Conservation (phyloP, 768 basidiomycete genomes). For the Phaffia australis region DNA sequence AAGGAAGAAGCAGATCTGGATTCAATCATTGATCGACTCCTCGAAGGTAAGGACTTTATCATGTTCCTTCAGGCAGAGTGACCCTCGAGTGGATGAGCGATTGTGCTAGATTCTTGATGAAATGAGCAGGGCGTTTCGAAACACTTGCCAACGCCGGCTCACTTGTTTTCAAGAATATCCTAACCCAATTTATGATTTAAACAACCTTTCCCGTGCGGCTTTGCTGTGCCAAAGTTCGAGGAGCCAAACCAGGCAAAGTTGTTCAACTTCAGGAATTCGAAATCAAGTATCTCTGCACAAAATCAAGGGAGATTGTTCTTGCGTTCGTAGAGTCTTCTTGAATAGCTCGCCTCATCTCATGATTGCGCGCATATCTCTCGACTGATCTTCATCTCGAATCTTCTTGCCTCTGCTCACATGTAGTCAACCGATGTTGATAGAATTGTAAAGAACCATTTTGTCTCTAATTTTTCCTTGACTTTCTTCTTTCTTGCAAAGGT, state of each 20-base stretch:
- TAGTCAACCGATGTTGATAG: slow-evolving; percentile 26
- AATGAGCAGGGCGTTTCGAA: neutral
- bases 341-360: neutral
- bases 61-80: no score
- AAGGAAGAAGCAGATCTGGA: slow-evolving; percentile 21
- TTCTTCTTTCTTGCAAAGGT: neutral
- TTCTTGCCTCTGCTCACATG: no score
- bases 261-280: slow-evolving; percentile 27
- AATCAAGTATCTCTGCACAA: slow-evolving; percentile 25
- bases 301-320: slow-evolving; percentile 17
- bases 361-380: no score
- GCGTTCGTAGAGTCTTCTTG: neutral
- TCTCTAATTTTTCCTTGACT: neutral
- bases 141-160: neutral
- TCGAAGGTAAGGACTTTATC: slow-evolving; percentile 17
- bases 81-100: no score
- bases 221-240: slow-evolving; percentile 19
- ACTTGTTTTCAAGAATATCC: neutral
- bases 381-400: slow-evolving; percentile 17
- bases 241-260: slow-evolving; percentile 25
- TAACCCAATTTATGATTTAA: neutral
- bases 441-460: slow-evolving; percentile 15
- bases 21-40: slow-evolving; percentile 24
- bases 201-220: neutral
- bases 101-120: no score